Evolutionary conservation across 306 rosid species (phyloP), one percentile per base, ranked within the genome.

Genomic region (Myrica gale): DNA sequence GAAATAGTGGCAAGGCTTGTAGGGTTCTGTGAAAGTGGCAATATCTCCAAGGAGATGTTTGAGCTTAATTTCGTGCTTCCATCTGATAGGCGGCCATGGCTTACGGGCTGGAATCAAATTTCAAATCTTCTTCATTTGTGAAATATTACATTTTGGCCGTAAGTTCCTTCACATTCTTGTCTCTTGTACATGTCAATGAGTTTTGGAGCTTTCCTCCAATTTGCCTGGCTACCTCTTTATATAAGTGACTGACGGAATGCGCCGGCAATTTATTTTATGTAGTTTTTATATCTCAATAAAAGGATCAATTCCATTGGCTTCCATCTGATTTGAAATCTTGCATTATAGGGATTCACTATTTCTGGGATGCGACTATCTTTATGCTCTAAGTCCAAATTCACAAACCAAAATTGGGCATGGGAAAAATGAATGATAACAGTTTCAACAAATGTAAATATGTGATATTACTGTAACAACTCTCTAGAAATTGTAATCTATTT

Each of bases 1-100:
- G 94, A 92, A 74, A 87, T 96, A 47, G 99, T 96, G 74, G 98
- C 99, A 53, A 92, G 79, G 80, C 98, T 96, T 73, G 99, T 96
- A 10, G 99, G 98, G 39, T 96, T 96, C 83, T 72, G 92, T 51
- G 97, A 88, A 85, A 88, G 96, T 45, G 97, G 99, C 9, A 92
- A 92, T 88, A 69, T 96, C 92, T 93, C 99, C 47, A 90, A 80
- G 84, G 99, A 96, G 88, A 92, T 96, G 99, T 96, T 96, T 72
- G 97, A 90, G 78, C 96, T 96, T 75, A 96, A 90, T 74, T 92
- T 96, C 44, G 98, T 74, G 43, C 92, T 83, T 82, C 98, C 99
- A 54, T 90, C 97, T 60, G 99, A 90, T 71, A 92, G 73, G 84
- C 88, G 97, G 85, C 87, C 96, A 47, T 96, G 99, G 99, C 76